A percentile compares a stretch with the other conserved stretches of the same genome.
Evolutionary conservation across 2,329 filamentous ascomycete genomes (phyloP).

Genomic region (Geosmithia putterillii): DNA sequence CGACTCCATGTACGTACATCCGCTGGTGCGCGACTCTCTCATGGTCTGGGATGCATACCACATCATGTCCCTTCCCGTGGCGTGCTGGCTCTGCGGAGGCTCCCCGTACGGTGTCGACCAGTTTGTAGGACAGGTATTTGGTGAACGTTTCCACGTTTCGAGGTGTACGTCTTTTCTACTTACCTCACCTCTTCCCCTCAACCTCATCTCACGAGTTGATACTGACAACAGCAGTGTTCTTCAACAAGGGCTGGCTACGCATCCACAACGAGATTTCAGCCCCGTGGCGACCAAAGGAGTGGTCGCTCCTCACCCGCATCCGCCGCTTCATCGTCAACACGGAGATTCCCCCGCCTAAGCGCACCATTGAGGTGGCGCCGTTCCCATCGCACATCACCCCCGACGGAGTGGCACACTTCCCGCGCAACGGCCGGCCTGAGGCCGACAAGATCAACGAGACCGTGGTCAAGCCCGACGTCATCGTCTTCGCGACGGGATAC

Average conservation of each 20-base stretch:
- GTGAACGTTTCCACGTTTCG: constrained; percentile 12
- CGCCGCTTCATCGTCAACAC: constrained; percentile 19
- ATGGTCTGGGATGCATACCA: constrained; percentile 26
- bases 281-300: constrained; percentile 15
- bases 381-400: constrained; percentile 18
- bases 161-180: constrained; percentile 6
- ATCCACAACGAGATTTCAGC: constrained; percentile 19
- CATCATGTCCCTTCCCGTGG: constrained; percentile 9
- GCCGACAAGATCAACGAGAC: constrained; percentile 14
- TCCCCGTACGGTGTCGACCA: constrained; percentile 9
- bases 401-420: constrained; percentile 18
- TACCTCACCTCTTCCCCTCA: neutral
- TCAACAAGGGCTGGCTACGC: constrained; percentile 20
- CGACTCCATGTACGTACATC: constrained; percentile 28
- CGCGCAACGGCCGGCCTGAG: constrained; percentile 15
- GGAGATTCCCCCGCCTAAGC: constrained; percentile 9
- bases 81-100: constrained; percentile 9
- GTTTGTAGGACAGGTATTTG: constrained; percentile 11
- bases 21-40: constrained; percentile 18
- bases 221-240: constrained; percentile 13
- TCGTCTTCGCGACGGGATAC: constrained; percentile 24
- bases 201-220: too few relatives aligned
- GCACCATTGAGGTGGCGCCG: constrained; percentile 21
- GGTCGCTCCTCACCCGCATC: constrained; percentile 12
- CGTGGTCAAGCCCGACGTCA: constrained; percentile 18